Conservation (phyloP, 352 stramenopile species). For the Globisporangium viniferum region DNA sequence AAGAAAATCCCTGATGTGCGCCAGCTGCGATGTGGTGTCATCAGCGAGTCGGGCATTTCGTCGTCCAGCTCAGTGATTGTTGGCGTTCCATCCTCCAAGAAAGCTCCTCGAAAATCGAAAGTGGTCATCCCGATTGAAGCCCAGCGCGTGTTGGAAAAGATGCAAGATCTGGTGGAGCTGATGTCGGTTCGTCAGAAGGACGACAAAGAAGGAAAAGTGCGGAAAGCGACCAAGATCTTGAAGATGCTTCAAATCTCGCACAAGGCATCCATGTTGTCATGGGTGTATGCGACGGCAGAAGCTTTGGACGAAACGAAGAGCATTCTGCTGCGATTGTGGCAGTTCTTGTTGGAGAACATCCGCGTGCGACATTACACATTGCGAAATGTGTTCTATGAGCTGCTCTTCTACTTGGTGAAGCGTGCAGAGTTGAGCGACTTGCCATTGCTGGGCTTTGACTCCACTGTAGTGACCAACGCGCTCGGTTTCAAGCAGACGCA, state of each 20-base stretch:
- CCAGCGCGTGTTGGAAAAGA: conserved; percentile 86
- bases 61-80: conserved; percentile 88
- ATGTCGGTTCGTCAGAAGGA: conserved; percentile 88
- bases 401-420: conserved; percentile 89
- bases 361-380: conserved; percentile 87
- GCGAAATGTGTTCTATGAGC: conserved; percentile 87
- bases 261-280: conserved; percentile 88
- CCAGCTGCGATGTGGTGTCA: conserved; percentile 82
- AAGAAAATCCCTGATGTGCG: conserved; percentile 87
- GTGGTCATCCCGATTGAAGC: conserved; percentile 84
- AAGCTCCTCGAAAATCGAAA: conserved; percentile 61
- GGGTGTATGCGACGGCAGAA: conserved; percentile 81
- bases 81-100: conserved; percentile 54
- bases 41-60: conserved; percentile 86
- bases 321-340: conserved; percentile 82
- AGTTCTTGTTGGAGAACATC: conserved; percentile 89
- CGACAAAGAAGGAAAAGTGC: conserved; percentile 88
- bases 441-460: conserved; percentile 81
- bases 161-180: conserved; percentile 84
- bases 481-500: conserved; percentile 69
- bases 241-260: conserved; percentile 89
- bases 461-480: conserved; percentile 53
- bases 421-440: conserved; percentile 83
- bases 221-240: conserved; percentile 87
- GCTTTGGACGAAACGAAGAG: conserved; percentile 86